Percentiles rank a stretch among this genome's conserved stretches.
phyloP scores from a whole-genome alignment of 2,329 filamentous ascomycete genomes.

The Fusarium tanahbumbuense region DNA sequence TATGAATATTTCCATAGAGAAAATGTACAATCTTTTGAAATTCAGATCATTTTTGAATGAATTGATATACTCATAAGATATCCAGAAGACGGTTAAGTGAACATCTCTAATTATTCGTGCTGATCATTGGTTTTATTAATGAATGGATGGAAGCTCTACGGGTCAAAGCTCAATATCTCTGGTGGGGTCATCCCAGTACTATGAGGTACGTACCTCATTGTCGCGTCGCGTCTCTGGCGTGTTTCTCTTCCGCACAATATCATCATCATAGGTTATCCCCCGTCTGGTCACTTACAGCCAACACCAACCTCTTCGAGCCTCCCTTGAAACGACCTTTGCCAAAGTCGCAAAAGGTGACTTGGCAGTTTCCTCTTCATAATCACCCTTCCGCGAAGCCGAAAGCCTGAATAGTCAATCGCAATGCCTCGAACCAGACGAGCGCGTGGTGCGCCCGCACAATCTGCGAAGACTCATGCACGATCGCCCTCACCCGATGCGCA shows the following conservation, averaged over 20 bases:
- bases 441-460: conserved; percentile 44
- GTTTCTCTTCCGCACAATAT: conserved; percentile 45
- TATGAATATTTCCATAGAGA: conserved; percentile 28
- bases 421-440: conserved; percentile 49
- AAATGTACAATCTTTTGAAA: conserved; percentile 2
- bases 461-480: conserved; percentile 36
- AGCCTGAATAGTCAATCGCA: conserved; percentile 1
- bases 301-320: conserved; percentile 4
- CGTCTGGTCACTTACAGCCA: conserved; percentile 4
- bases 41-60: neutral
- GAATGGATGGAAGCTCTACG: neutral
- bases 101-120: neutral
- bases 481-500: conserved; percentile 35
- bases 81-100: neutral
- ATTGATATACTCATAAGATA: neutral
- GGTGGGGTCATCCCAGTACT: neutral
- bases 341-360: conserved; percentile 9
- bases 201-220: conserved; percentile 32
- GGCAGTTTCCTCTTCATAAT: neutral
- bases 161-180: conserved; percentile 26
- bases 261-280: conserved; percentile 38
- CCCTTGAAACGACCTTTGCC: conserved; percentile 1
- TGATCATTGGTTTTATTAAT: conserved; percentile 15
- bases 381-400: neutral
- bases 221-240: conserved; percentile 49